Conservation (phyloP, 164 flowering plant species). For the Stephania yunnanensis region DNA sequence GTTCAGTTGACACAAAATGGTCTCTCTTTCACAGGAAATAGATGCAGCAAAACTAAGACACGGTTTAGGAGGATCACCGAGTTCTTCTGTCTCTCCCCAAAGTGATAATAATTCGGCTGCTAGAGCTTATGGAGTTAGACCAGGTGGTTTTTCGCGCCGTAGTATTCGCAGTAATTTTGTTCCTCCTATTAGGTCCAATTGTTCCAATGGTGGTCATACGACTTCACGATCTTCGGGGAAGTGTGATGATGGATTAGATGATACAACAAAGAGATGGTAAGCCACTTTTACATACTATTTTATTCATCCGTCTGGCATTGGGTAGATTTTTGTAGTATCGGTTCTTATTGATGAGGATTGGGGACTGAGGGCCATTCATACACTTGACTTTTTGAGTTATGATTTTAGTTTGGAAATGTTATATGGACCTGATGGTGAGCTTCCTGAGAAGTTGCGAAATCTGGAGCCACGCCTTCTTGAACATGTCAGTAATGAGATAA, state of each 20-base stretch:
- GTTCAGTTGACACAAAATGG: not conserved
- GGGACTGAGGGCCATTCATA: not conserved
- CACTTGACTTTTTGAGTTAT: conserved; percentile 12
- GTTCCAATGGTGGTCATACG: conserved; percentile 47
- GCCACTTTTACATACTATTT: conserved; percentile 7
- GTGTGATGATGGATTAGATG: conserved; percentile 70
- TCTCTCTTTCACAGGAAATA: conserved; percentile 53
- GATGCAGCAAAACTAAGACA: conserved; percentile 70
- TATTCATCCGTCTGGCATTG: not conserved
- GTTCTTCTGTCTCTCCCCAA: conserved; percentile 59
- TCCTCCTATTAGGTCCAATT: conserved; percentile 86
- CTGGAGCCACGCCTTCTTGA: conserved; percentile 96
- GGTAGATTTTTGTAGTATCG: not conserved
- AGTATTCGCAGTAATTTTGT: conserved; percentile 85
- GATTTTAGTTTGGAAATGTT: conserved; percentile 71
- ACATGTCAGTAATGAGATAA: conserved; percentile 95
- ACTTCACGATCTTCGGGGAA: conserved; percentile 62
- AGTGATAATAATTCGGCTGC: conserved; percentile 37
- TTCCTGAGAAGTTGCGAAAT: conserved; percentile 93
- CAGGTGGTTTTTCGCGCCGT: conserved; percentile 71
- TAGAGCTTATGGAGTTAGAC: conserved; percentile 53
- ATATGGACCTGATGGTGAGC: conserved; percentile 97
- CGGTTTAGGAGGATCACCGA: conserved; percentile 60
- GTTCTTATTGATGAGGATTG: not conserved
- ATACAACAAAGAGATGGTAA: conserved; percentile 84